Base-by-base conservation (phyloP, 129 eudicot species). In the carrot (Daucus carota) region DNA sequence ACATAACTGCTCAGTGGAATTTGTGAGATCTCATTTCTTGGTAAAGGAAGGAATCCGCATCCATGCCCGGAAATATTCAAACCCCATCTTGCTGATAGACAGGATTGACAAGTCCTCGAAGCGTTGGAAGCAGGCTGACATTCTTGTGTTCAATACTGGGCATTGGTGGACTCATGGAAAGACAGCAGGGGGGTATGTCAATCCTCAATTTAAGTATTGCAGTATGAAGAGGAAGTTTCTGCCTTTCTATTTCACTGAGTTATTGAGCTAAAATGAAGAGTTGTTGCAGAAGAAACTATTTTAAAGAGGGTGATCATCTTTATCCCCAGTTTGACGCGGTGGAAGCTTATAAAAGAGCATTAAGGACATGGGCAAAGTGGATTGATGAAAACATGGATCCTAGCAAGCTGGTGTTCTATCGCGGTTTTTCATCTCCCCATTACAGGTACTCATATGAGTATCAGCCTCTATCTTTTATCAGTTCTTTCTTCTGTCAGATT, bases 111-210 rank as follows among this genome's bases (percentile, higher is more conserved):
- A 90, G 84, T 80, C 96, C 47, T 85, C 96, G 76, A 45, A 13
- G 57, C 85, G 88, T 33, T 93, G 97, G 98, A 80, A 82, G 79
- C 82, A 88, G 73, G 96, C 96, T 38, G 98, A 93, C 78, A 87
- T 93, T 84, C 97, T 93, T 40, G 86, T 93, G 72, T 93, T 93
- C 72, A 93, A 93, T 87, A 93, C 97, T 11, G 98, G 92, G 45
- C 98, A 93, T 75, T 93, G 98, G 98, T 93, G 98, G 98, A 86
- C 88, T 70, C 98, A 93, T 85, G 97, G 98, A 40, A 93, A 93
- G 83, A 93, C 97, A 33, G 82, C 96, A 63, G 85, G 93, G 65
- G 98, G 97, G 97, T 93, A 84, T 63, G 82, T 72, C 31, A 13
- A 66, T 73, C 80, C 52, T 42, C 3, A 15, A 8, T 52, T 69